Conservation (phyloP, 192 early-diverging fungal species). For the Rhizophagus sp. region DNA sequence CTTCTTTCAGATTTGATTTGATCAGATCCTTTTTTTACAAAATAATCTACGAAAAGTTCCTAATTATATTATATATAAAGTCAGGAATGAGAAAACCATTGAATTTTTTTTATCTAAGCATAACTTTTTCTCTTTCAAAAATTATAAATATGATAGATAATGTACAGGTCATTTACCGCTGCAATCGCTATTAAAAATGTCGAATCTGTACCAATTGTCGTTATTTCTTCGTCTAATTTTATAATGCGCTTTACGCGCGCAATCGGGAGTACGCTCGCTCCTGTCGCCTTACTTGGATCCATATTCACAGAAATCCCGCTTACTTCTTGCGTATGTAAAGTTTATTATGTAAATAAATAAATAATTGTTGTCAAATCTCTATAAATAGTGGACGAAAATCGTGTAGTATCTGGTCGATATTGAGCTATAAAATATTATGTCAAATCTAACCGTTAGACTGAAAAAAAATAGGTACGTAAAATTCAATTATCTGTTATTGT, state of each 20-base stretch:
- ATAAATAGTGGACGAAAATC: neutral
- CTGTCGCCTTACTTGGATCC: constrained; percentile 38
- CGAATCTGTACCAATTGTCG: constrained; percentile 65
- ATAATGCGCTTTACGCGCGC: constrained; percentile 73
- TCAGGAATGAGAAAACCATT: neutral
- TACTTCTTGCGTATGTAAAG: neutral
- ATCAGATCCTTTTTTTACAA: constrained; percentile 62
- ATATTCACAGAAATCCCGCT: neutral
- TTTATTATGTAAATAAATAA: neutral
- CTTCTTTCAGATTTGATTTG: constrained; percentile 65
- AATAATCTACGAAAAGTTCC: constrained; percentile 71
- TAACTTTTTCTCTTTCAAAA: neutral
- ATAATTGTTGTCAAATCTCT: neutral
- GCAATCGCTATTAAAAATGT: constrained; percentile 66
- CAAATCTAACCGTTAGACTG: too few relatives aligned
- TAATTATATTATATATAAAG: constrained; percentile 18
- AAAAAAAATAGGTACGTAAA: too few relatives aligned
- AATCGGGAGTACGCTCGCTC: constrained; percentile 57
- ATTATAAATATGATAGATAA: neutral
- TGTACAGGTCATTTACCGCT: constrained; percentile 45
- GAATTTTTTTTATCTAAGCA: too few relatives aligned
- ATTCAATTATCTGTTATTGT: neutral
- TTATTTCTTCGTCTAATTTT: constrained; percentile 75
- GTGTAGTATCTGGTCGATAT: neutral
- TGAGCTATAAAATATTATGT: too few relatives aligned